A percentile compares a stretch with the other conserved stretches of the same genome.
Conservation (phyloP, 1,284 basidiomycete genomes). For the Rhodotorula sp. region DNA sequence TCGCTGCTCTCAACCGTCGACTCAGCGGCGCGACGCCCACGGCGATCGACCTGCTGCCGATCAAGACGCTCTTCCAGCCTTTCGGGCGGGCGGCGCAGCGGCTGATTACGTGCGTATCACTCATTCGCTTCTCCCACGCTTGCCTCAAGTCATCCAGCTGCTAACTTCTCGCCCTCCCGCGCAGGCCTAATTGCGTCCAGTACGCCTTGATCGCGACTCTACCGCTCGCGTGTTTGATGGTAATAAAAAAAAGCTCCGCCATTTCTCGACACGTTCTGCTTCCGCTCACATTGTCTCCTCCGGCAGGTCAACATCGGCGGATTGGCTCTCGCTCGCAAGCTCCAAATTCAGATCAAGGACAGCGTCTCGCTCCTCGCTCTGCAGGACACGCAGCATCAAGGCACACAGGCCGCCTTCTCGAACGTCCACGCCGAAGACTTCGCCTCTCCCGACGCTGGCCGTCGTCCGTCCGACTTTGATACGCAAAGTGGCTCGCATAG, state of each 20-base stretch:
- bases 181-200: background rate
- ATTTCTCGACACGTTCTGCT: background rate
- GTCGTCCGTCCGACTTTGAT: no score
- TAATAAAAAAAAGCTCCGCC: no score
- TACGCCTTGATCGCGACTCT: background rate
- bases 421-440: background rate
- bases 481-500: no score
- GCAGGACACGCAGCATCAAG: background rate
- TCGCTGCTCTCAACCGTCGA: background rate
- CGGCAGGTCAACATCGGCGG: conserved; percentile 3
- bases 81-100: background rate
- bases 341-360: background rate
- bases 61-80: background rate
- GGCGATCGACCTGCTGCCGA: background rate
- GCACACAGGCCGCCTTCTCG: no score
- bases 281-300: no score
- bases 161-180: no score
- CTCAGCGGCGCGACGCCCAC: background rate
- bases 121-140: background rate
- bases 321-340: background rate
- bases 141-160: background rate
- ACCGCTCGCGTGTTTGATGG: background rate
- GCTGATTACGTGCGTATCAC: background rate
- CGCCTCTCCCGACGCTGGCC: background rate
- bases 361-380: background rate